phyloP scores from a whole-genome alignment of 352 stramenopile species.

The Discostella stelligera region DNA sequence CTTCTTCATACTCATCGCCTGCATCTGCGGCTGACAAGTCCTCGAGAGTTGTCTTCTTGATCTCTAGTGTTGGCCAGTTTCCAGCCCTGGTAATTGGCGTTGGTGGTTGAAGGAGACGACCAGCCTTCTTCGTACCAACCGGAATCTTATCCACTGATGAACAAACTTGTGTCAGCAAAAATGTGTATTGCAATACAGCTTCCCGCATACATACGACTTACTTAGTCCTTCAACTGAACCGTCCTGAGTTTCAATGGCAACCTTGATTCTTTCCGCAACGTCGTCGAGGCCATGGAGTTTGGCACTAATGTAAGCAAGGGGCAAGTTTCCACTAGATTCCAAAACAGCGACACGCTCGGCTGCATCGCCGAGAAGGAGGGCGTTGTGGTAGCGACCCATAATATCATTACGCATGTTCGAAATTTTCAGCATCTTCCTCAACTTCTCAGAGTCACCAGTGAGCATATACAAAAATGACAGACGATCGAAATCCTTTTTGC shows the following conservation, averaged over 20 bases:
- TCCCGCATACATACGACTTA: conserved; percentile 18
- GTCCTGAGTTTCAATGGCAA: conserved; percentile 89
- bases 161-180: conserved; percentile 12
- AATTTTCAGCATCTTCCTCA: conserved; percentile 99
- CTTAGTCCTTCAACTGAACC: conserved; percentile 71
- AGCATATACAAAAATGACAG: conserved; percentile 99
- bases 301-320: conserved; percentile 95
- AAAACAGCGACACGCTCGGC: conserved; percentile 93
- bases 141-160: conserved; percentile 59
- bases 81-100: conserved; percentile 92
- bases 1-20: conserved; percentile 55
- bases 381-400: conserved; percentile 98
- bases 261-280: conserved; percentile 90
- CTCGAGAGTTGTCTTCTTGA: conserved; percentile 85
- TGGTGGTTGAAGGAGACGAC: conserved; percentile 89
- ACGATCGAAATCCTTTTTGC: conserved; percentile 99
- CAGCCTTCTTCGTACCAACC: conserved; percentile 63
- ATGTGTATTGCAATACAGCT: conserved; percentile 1
- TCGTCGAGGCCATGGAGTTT: conserved; percentile 93
- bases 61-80: conserved; percentile 97
- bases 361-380: conserved; percentile 95
- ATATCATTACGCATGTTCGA: conserved; percentile 96
- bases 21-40: conserved; percentile 71
- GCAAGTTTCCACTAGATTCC: conserved; percentile 93
- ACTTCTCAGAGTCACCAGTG: conserved; percentile 97